A percentile compares a stretch with the other conserved stretches of the same genome.
Conservation (phyloP, 2,329 filamentous ascomycete genomes). For the Fusarium citri region DNA sequence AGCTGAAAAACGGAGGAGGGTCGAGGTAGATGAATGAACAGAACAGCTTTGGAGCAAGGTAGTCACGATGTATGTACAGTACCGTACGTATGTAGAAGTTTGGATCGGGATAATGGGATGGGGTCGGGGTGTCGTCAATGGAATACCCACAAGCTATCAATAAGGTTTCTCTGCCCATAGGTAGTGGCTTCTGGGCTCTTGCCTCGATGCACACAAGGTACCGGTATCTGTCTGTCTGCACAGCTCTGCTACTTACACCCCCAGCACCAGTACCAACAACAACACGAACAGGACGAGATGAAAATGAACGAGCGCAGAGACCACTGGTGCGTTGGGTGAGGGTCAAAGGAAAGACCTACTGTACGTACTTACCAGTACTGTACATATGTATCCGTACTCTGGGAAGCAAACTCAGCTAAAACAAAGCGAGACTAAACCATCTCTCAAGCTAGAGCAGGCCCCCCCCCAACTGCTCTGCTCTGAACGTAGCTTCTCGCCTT, state of each 20-base stretch:
- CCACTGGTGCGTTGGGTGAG: slow-evolving; percentile 14
- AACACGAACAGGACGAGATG: slow-evolving; percentile 15
- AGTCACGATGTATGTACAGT: slow-evolving; percentile 36
- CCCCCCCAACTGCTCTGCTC: slow-evolving; percentile 17
- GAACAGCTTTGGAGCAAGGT: slow-evolving; percentile 20
- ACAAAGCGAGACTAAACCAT: slow-evolving; percentile 16
- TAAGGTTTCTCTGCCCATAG: slow-evolving; percentile 44
- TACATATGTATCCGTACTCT: neutral
- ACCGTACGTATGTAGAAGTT: slow-evolving; percentile 28
- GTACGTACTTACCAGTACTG: neutral
- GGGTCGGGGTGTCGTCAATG: slow-evolving; percentile 42
- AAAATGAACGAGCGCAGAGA: slow-evolving; percentile 33
- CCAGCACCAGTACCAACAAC: neutral
- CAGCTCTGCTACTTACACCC: neutral
- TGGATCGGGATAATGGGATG: slow-evolving; percentile 40
- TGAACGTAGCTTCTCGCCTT: slow-evolving; percentile 38
- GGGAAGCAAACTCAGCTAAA: slow-evolving; percentile 3
- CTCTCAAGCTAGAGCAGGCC: slow-evolving; percentile 24
- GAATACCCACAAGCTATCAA: slow-evolving; percentile 40
- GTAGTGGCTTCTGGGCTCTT: slow-evolving; percentile 43
- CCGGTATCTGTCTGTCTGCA: neutral
- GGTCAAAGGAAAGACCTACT: slow-evolving; percentile 2
- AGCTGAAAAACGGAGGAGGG: slow-evolving; percentile 31
- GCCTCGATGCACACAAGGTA: slow-evolving; percentile 31
- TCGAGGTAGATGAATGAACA: slow-evolving; percentile 38